phyloP scores from a whole-genome alignment of 306 rosid genomes.

The Prosopis cineraria region DNA sequence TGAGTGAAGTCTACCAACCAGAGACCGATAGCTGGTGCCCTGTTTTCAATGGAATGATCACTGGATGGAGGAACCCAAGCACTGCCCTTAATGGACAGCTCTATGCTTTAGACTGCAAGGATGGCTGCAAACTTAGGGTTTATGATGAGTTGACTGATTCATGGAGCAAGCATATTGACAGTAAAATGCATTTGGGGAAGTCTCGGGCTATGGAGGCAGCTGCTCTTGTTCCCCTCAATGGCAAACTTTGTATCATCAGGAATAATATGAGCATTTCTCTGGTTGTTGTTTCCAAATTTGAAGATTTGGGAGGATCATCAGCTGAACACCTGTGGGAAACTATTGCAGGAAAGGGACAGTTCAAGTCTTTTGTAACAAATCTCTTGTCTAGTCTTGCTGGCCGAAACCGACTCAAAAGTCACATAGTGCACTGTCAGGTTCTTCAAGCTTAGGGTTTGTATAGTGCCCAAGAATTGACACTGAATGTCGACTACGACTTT shows the following conservation, averaged over 20 bases:
- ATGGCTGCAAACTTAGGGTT: conserved; percentile 60
- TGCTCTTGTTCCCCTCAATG: conserved; percentile 56
- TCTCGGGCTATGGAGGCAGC: conserved; percentile 58
- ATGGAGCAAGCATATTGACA: conserved; percentile 59
- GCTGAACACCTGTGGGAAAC: conserved; percentile 61
- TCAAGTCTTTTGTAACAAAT: conserved; percentile 77
- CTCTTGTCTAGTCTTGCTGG: conserved; percentile 85
- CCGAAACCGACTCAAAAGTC: conserved; percentile 79
- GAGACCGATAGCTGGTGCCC: conserved; percentile 73
- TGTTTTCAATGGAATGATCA: conserved; percentile 73
- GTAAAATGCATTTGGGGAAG: conserved; percentile 56
- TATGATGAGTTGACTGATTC: conserved; percentile 53
- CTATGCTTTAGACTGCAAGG: conserved; percentile 77
- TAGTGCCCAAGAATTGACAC: conserved; percentile 26
- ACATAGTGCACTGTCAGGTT: conserved; percentile 90
- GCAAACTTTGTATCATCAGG: conserved; percentile 57
- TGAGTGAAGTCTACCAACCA: conserved; percentile 81
- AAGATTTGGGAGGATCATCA: conserved; percentile 35
- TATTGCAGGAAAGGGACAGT: conserved; percentile 55
- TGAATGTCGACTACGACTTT: conserved; percentile 21
- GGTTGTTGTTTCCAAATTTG: conserved; percentile 56
- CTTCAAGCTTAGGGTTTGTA: conserved; percentile 69
- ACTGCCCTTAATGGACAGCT: conserved; percentile 70
- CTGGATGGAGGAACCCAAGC: conserved; percentile 89
- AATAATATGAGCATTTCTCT: conserved; percentile 63